Evolutionary conservation across 352 stramenopile genomes (phyloP).

Genomic region (Blastocystis sp.): DNA sequence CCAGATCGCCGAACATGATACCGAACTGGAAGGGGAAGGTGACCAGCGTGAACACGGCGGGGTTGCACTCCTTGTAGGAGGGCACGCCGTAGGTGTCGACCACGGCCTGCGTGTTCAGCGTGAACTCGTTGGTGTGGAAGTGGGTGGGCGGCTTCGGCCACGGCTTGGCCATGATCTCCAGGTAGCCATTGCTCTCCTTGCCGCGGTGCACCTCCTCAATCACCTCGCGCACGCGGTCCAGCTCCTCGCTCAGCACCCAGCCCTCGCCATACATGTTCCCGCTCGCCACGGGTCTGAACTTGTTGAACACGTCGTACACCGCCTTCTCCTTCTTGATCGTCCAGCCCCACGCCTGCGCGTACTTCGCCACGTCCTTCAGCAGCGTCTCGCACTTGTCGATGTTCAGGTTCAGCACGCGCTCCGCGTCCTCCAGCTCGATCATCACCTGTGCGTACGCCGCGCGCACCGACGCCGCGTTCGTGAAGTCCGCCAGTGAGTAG

Average conservation of each 20-base stretch:
- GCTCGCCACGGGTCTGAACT: conserved; percentile 91
- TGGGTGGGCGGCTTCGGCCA: conserved; percentile 93
- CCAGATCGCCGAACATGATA: conserved; percentile 99
- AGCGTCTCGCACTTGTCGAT: conserved; percentile 87
- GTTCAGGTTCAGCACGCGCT: conserved; percentile 91
- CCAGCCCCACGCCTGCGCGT: conserved; percentile 93
- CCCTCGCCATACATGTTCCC: conserved; percentile 92
- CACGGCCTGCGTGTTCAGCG: conserved; percentile 93
- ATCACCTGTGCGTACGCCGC: conserved; percentile 82
- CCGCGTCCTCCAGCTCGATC: conserved; percentile 90
- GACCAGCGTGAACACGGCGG: conserved; percentile 94
- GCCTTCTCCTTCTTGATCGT: conserved; percentile 91
- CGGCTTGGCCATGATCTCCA: conserved; percentile 87
- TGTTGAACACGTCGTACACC: conserved; percentile 95
- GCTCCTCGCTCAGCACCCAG: conserved; percentile 85
- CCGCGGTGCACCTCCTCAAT: conserved; percentile 85
- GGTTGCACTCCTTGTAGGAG: conserved; percentile 95
- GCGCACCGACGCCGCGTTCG: conserved; percentile 82
- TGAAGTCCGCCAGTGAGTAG: conserved; percentile 90
- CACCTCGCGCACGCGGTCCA: conserved; percentile 74
- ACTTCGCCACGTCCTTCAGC: conserved; percentile 85
- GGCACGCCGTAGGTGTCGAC: conserved; percentile 97
- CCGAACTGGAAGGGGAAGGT: conserved; percentile 99
- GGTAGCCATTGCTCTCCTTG: conserved; percentile 85
- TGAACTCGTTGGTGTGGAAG: conserved; percentile 98